Base-by-base conservation (phyloP, 805 yeast species). In the Myxozyma lipomycoides region DNA sequence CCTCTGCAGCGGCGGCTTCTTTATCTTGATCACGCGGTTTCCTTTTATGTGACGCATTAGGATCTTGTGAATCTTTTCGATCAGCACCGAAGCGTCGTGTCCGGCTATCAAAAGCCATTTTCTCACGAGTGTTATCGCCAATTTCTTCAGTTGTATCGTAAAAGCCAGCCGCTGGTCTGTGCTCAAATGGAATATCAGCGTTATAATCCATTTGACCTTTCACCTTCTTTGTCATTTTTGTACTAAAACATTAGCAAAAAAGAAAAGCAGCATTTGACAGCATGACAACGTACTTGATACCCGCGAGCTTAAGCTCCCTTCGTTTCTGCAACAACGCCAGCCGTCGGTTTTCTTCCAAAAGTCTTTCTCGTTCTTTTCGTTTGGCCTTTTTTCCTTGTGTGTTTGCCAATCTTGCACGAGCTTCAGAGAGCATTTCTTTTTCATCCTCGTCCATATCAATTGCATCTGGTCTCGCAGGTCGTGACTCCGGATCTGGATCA, bases 381-480 rank as follows among this genome's bases (percentile, higher is more conserved):
- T 90, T 86, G 0, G 97, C 96, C 67, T 91, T 91, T 60, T 90
- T 89, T 52, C 98, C 98, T 65, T 85, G 88, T 0, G 97, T 89
- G 61, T 88, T 90, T 10, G 95, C 86, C 56, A 91, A 71, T 60
- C 98, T 77, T 1, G 96, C 95, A 43, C 84, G 77, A 0, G 98
- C 98, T 64, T 93, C 98, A n/a, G 87, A 80, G 5, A 90, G 67
- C 96, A 90, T 88, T 65, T 91, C 97, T 49, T 78, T 71, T 62
- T 91, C 96, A 52, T 87, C 96, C 39, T 88, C 96, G 51, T 83
- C 90, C 74, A 88, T 71, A 24, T 82, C 86, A 12, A 78, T 82
- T 1, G 81, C 79, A 68, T 88, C 95, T 0, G 95, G 95, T 53
- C 78, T 74, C 0, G 96, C 91, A 1, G 87, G 87, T 52, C 55